Evolutionary conservation across 352 stramenopile genomes (phyloP).

Genomic region (Phytopythium chamaehyphon): DNA sequence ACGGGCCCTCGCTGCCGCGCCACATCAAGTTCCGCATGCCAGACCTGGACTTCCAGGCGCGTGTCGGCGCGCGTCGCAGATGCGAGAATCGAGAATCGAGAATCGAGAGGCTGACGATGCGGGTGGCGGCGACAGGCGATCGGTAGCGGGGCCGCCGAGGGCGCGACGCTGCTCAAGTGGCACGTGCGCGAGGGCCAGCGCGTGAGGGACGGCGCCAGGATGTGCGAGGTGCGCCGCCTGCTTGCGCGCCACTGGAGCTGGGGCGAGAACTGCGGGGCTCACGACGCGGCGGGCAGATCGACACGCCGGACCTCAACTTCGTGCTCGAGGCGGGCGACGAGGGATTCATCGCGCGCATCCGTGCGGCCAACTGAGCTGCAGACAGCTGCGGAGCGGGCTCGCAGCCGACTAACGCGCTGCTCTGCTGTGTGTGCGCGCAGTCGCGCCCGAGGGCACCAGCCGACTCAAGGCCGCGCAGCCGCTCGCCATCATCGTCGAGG

Average conservation of each 20-base stretch:
- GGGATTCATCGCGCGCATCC: conserved; percentile 70
- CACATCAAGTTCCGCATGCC: conserved; percentile 89
- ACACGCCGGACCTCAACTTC: conserved; percentile 81
- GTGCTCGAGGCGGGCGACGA: conserved; percentile 77
- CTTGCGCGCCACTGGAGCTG: too few species aligned
- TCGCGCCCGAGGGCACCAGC: conserved; percentile 50
- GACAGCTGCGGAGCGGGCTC: neutral
- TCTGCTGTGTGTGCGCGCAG: conserved; percentile 19
- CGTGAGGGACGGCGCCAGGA: conserved; percentile 62
- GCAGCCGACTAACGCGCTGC: neutral
- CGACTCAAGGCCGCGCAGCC: conserved; percentile 64
- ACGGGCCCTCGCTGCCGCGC: conserved; percentile 29
- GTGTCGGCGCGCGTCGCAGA: neutral
- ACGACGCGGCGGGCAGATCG: conserved; percentile 39
- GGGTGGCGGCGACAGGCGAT: conserved; percentile 32
- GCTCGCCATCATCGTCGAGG: conserved; percentile 73
- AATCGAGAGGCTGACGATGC: neutral
- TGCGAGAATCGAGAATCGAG: too few species aligned
- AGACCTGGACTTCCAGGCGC: conserved; percentile 79
- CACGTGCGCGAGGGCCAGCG: conserved; percentile 54
- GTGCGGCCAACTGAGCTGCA: conserved; percentile 25
- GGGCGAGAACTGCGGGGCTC: too few species aligned
- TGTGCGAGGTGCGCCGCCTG: conserved; percentile 54
- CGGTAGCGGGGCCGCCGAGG: conserved; percentile 31
- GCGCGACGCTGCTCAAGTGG: conserved; percentile 77